Evolutionary conservation across 805 yeast species (phyloP).

Genomic region (Wickerhamiella spandovensis): DNA sequence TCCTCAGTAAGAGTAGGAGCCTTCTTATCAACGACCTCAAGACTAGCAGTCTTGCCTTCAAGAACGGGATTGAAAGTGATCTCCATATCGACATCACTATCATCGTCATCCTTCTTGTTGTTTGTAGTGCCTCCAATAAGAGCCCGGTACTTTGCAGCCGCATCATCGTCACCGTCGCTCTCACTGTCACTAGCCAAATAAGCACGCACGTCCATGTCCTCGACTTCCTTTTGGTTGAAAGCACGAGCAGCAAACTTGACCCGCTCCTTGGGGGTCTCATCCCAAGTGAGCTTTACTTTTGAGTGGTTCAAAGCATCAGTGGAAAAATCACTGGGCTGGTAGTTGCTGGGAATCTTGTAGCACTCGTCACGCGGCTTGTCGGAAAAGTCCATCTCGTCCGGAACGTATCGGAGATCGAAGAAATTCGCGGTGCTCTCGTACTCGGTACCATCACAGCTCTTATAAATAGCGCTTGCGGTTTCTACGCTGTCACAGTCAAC

Average conservation of each 20-base stretch:
- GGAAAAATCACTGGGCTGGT: slow-evolving; percentile 69
- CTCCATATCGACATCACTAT: slow-evolving; percentile 70
- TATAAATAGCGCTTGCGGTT: slow-evolving; percentile 66
- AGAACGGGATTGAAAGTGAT: slow-evolving; percentile 89
- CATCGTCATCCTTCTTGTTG: slow-evolving; percentile 25
- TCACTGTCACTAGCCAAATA: slow-evolving; percentile 30
- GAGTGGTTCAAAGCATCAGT: slow-evolving; percentile 96
- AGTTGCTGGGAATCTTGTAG: slow-evolving; percentile 55
- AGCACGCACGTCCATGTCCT: slow-evolving; percentile 61
- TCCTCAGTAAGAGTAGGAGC: slow-evolving; percentile 20
- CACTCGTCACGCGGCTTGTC: slow-evolving; percentile 66
- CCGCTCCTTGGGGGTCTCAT: slow-evolving; percentile 91
- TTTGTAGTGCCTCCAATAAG: slow-evolving; percentile 9
- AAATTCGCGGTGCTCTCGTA: slow-evolving; percentile 90
- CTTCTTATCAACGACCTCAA: slow-evolving; percentile 14
- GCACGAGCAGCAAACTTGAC: slow-evolving; percentile 60
- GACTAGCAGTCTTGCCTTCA: slow-evolving; percentile 29
- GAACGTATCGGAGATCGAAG: slow-evolving; percentile 84
- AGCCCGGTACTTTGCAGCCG: slow-evolving; percentile 16
- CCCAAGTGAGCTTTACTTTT: slow-evolving; percentile 95
- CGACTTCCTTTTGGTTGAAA: slow-evolving; percentile 65
- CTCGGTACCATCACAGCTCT: slow-evolving; percentile 87
- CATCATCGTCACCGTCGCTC: slow-evolving; percentile 11
- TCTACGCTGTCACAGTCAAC: slow-evolving; percentile 62
- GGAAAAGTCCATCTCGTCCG: slow-evolving; percentile 74